phyloP scores from a whole-genome alignment of 768 basidiomycete genomes.

The Boletus barrowsii region DNA sequence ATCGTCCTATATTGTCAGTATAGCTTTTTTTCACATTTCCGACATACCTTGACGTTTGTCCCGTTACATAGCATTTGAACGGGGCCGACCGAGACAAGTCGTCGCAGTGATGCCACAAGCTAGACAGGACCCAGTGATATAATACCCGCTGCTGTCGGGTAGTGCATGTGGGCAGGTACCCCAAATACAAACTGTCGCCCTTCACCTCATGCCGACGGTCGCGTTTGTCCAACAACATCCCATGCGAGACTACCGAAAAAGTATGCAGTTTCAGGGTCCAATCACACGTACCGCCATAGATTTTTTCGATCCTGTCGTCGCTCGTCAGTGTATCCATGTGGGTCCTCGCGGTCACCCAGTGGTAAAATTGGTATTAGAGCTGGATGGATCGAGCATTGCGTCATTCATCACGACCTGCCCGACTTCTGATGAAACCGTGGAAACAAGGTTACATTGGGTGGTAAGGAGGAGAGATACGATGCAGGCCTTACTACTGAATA shows the following conservation, averaged over 20 bases:
- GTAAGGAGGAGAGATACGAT: background rate
- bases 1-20: background rate
- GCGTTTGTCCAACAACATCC: background rate
- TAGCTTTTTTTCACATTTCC: background rate
- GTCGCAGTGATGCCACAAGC: background rate
- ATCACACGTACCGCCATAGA: too few relatives aligned
- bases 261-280: background rate
- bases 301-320: background rate
- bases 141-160: background rate
- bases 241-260: background rate
- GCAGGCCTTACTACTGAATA: background rate
- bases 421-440: conserved; percentile 7
- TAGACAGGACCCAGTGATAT: background rate
- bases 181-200: background rate
- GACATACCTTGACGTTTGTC: background rate
- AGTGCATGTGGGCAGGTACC: background rate
- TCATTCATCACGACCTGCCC: background rate
- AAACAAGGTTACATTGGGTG: background rate
- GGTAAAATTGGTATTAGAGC: background rate
- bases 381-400: background rate
- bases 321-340: background rate
- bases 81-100: background rate
- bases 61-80: background rate
- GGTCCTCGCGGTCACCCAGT: too few relatives aligned
- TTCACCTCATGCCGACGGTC: background rate